Conservation (phyloP, 148 eudicot genomes). For the Vaccinium myrtillus region DNA sequence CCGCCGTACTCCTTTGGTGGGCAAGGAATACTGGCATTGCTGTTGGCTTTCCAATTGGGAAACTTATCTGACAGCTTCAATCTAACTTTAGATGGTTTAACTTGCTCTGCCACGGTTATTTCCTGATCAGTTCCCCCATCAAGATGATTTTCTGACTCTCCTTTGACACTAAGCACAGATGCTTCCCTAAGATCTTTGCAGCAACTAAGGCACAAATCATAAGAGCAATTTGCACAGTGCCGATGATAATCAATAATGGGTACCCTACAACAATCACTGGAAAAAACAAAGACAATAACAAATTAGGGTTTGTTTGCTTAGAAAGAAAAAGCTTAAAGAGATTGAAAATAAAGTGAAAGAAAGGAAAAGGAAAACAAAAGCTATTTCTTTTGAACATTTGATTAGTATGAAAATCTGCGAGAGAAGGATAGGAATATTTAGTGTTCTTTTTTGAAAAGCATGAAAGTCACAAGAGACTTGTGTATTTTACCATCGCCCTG, state of each 20-base stretch:
- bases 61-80: constrained; percentile 37
- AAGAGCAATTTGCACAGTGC: constrained; percentile 83
- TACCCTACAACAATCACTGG: constrained; percentile 91
- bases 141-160: constrained; percentile 26
- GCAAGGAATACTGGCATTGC: constrained; percentile 82
- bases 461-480: neutral
- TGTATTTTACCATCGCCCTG: neutral
- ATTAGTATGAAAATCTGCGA: neutral
- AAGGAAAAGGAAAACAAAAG: neutral
- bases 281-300: constrained; percentile 12
- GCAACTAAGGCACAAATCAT: constrained; percentile 92
- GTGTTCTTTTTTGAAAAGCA: neutral
- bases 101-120: constrained; percentile 29
- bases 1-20: constrained; percentile 77
- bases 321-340: neutral
- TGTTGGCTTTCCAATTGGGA: constrained; percentile 75
- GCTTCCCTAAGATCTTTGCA: constrained; percentile 85
- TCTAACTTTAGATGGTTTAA: constrained; percentile 32
- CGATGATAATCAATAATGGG: constrained; percentile 95
- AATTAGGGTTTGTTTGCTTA: neutral
- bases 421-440: neutral
- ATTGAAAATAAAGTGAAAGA: neutral
- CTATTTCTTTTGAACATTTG: neutral
- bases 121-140: constrained; percentile 27
- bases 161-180: constrained; percentile 38